phyloP scores from a whole-genome alignment of 495 filamentous ascomycete species.

The Usnea hakonensis region DNA sequence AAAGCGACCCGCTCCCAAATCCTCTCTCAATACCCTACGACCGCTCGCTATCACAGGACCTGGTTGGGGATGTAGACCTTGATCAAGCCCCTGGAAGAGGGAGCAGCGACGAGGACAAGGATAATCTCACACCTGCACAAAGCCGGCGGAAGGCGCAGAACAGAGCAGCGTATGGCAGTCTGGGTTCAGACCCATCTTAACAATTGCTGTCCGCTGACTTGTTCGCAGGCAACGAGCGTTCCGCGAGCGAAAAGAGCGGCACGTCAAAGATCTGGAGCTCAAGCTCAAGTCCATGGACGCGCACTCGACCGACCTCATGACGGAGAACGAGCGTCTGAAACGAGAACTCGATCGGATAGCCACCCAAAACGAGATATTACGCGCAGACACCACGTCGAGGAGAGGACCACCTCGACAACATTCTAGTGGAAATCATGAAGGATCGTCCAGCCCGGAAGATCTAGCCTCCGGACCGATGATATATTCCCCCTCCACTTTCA shows the following conservation, averaged over 20 bases:
- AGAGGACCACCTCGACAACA: constrained; percentile 26
- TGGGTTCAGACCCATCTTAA: background rate
- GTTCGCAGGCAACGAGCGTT: constrained; percentile 79
- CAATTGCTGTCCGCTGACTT: constrained; percentile 7
- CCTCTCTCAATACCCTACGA: constrained; percentile 28
- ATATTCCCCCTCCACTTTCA: constrained; percentile 69
- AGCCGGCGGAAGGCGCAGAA: constrained; percentile 91
- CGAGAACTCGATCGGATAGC: constrained; percentile 69
- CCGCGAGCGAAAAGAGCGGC: constrained; percentile 90
- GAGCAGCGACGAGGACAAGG: constrained; percentile 58
- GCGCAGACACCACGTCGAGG: constrained; percentile 50
- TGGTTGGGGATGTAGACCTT: constrained; percentile 31
- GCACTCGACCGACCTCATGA: constrained; percentile 43
- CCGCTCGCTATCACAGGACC: constrained; percentile 15
- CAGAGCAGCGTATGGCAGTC: constrained; percentile 73
- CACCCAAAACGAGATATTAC: constrained; percentile 90
- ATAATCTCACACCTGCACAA: constrained; percentile 68
- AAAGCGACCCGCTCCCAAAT: constrained; percentile 25
- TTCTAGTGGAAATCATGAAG: background rate
- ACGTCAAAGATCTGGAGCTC: constrained; percentile 84
- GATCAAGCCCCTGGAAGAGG: constrained; percentile 26
- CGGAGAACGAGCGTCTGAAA: constrained; percentile 79
- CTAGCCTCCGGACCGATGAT: constrained; percentile 54
- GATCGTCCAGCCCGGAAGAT: constrained; percentile 27
- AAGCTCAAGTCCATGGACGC: constrained; percentile 71